Evolutionary conservation across 2,329 filamentous ascomycete species (phyloP).

Genomic region (Neofusicoccum parvum): DNA sequence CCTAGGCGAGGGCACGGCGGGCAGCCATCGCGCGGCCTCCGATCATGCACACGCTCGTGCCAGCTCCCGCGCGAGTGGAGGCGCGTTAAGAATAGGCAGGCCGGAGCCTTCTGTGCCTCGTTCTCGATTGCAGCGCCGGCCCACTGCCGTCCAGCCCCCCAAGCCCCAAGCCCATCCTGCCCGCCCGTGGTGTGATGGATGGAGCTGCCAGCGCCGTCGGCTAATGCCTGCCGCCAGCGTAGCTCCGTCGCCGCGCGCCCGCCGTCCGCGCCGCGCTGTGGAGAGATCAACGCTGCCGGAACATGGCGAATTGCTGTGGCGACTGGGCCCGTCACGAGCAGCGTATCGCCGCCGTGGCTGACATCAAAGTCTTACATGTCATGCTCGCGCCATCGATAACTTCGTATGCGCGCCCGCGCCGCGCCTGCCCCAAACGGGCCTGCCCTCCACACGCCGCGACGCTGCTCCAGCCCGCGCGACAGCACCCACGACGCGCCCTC

Average conservation of each 20-base stretch:
- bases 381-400: conserved; percentile 18
- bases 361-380: conserved; percentile 19
- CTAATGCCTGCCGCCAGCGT: conserved; percentile 8
- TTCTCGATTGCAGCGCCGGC: conserved; percentile 13
- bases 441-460: background rate
- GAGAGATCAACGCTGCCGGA: conserved; percentile 11
- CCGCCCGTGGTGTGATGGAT: conserved; percentile 16
- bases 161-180: background rate
- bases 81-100: conserved; percentile 21
- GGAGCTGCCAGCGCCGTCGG: conserved; percentile 1
- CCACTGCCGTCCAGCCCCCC: background rate
- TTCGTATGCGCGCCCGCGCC: conserved; percentile 2
- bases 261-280: too few species aligned
- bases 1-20: conserved; percentile 15
- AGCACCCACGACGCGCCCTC: background rate
- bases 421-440: background rate
- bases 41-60: conserved; percentile 19
- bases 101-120: conserved; percentile 9
- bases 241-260: background rate
- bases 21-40: conserved; percentile 14
- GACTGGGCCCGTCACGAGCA: conserved; percentile 14
- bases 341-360: conserved; percentile 14
- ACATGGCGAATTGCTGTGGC: conserved; percentile 21
- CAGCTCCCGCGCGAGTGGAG: conserved; percentile 19
- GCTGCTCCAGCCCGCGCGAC: background rate